Evolutionary conservation across 306 rosid genomes (phyloP).

Genomic region (Luffa aegyptiaca): DNA sequence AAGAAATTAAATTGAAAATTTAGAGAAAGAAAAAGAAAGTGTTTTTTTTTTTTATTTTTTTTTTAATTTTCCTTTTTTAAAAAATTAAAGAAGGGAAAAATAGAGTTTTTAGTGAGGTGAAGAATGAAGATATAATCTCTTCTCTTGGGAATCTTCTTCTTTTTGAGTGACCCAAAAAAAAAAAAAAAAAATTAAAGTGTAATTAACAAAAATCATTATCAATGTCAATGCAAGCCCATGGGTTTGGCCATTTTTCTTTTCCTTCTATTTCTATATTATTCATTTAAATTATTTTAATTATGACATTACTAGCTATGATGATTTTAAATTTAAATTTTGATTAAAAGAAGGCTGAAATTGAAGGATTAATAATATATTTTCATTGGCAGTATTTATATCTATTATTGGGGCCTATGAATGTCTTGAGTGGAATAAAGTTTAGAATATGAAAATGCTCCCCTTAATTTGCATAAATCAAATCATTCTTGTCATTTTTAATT

Average conservation of each 20-base stretch:
- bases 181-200: background rate
- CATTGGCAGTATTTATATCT: too few relatives aligned
- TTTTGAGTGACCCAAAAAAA: background rate
- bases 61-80: background rate
- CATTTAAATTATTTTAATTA: background rate
- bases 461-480: too few relatives aligned
- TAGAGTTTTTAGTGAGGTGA: background rate
- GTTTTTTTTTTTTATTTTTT: background rate
- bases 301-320: too few relatives aligned
- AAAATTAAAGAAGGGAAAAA: background rate
- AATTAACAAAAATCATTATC: background rate
- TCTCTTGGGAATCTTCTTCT: background rate
- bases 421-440: too few relatives aligned
- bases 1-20: background rate
- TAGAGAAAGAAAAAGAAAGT: background rate
- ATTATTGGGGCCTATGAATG: too few relatives aligned
- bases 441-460: too few relatives aligned
- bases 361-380: too few relatives aligned
- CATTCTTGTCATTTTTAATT: too few relatives aligned
- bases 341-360: too few relatives aligned
- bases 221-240: background rate
- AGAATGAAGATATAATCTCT: background rate
- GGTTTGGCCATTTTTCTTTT: background rate
- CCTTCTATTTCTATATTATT: background rate
- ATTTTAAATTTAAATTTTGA: too few relatives aligned